Evolutionary conservation across 2,329 filamentous ascomycete species (phyloP), one percentile per base, ranked within the genome.

Genomic region (Sordariomycetes sp.): DNA sequence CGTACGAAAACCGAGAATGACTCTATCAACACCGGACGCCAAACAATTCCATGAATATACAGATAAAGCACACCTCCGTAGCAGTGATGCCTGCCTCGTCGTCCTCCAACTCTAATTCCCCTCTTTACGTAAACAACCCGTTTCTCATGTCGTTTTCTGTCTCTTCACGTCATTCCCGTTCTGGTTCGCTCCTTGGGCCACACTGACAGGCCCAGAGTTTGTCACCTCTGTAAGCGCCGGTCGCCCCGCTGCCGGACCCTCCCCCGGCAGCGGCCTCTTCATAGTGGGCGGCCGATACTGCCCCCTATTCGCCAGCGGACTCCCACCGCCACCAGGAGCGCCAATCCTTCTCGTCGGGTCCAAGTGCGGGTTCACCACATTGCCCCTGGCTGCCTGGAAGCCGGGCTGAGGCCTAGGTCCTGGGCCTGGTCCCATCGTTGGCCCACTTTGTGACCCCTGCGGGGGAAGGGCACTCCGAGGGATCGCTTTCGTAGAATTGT

Each of bases 401-500:
- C 65, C 60, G 51, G 64, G 62, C 11, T 66, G 64, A 22, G 66
- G 69, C n/a, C 69, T 50, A 24, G 46, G 8, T 65, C 16, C 69
- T 64, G 14, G 68, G 66, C 16, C 69, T 66, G 57, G 70, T 70
- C 54, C 64, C 64, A 20, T 62, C 61, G 11, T 64, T 58, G 32
- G 66, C 67, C 25, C 64, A 57, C n/a, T 61, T 10, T 34, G 40
- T 28, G 50, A 34, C 32, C 60, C 25, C 22, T 50, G 20, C 6
- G 46, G 20, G 11, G 60, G 56, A 28, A 58, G 55, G 8, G 60
- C 54, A 34, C 53, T 62, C 40, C 32, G 34, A 58, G 46, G 80
- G 1, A 96, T 74, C 0, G 91, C 90, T 57, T 87, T 86, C 4
- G 88, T 92, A 56, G 83, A 86, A 24, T 75, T 84, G 67, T 95